Percentiles rank a stretch among this genome's conserved stretches.
Evolutionary conservation across 1,139 yeast species (phyloP).

Genomic region (Candida pseudoviswanathii): DNA sequence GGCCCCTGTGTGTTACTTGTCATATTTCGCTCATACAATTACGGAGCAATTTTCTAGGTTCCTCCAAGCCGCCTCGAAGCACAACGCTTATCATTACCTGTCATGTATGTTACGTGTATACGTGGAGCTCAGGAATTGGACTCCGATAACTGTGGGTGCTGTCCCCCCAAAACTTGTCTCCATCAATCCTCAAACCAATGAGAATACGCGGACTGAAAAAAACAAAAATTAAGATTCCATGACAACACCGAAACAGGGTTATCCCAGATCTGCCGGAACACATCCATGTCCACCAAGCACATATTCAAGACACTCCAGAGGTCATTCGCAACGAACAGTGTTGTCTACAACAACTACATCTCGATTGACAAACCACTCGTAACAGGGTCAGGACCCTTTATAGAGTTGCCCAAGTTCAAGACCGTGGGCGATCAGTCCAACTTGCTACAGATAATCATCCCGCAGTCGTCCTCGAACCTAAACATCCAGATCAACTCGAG

Average conservation of each 20-base stretch:
- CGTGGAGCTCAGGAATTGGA: background rate
- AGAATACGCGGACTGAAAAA: background rate
- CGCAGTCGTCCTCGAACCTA: conserved; percentile 31
- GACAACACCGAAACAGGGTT: background rate
- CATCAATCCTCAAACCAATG: background rate
- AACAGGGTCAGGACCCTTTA: conserved; percentile 46
- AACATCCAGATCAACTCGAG: conserved; percentile 23
- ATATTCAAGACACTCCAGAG: background rate
- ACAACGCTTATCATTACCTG: too few relatives aligned
- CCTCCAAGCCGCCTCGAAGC: too few relatives aligned
- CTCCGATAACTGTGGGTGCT: background rate
- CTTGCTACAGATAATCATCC: conserved; percentile 37
- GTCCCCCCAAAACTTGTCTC: background rate
- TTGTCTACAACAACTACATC: conserved; percentile 1
- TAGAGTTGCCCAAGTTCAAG: conserved; percentile 36
- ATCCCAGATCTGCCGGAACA: background rate
- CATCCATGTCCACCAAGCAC: background rate
- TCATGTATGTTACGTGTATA: too few relatives aligned
- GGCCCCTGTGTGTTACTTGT: too few relatives aligned
- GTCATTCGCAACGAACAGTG: background rate
- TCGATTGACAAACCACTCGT: conserved; percentile 12
- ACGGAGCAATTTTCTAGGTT: too few relatives aligned
- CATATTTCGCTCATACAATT: too few relatives aligned
- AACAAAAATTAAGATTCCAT: background rate
- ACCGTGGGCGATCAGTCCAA: conserved; percentile 35